phyloP scores from a whole-genome alignment of 257 asterid genomes.

The Solanum chmielewskii region DNA sequence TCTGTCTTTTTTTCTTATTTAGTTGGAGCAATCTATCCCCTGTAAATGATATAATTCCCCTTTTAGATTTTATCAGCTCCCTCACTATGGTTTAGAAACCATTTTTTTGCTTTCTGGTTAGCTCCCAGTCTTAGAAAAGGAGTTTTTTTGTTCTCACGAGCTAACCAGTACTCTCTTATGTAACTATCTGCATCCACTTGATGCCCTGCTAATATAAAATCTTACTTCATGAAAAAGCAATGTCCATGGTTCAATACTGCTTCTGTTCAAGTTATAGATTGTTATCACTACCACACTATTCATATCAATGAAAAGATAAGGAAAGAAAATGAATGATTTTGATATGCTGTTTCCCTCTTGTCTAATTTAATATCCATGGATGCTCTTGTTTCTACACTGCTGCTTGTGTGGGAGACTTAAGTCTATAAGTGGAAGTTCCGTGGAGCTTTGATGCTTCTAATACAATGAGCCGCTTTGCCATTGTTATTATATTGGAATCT shows the following conservation, averaged over 20 bases:
- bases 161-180: not conserved
- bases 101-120: not conserved
- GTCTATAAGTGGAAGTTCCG: not conserved
- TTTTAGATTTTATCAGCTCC: not conserved
- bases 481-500: not conserved
- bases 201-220: not conserved
- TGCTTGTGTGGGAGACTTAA: not conserved
- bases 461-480: not conserved
- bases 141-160: not conserved
- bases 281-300: not conserved
- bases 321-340: not conserved
- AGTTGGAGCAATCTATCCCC: not conserved
- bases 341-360: not conserved
- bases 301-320: not conserved
- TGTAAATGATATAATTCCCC: not conserved
- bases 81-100: not conserved
- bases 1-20: not conserved
- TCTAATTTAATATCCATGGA: not conserved
- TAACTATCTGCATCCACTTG: not conserved
- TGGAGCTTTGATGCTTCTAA: not conserved
- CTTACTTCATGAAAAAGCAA: not conserved
- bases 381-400: not conserved
- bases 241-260: not conserved
- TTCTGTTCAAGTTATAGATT: constrained; percentile 4
- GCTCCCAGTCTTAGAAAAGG: not conserved